Percentiles rank a stretch among this genome's conserved stretches.
Evolutionary conservation across 176 grass and related monocot genomes (phyloP).

Genomic region (Aegilops sharonensis): DNA sequence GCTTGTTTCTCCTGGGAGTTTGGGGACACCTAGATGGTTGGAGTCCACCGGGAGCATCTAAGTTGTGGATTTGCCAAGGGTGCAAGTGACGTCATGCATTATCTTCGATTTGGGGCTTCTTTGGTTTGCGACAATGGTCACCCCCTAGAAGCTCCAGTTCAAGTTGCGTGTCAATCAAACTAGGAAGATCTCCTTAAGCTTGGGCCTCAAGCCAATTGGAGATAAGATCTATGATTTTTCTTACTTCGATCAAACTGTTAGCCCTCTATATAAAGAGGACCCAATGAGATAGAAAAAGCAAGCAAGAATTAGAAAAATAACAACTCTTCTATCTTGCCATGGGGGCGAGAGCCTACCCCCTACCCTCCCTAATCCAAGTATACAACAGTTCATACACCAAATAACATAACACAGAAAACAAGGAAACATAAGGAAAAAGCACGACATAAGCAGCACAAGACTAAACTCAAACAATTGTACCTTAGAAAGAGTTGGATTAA

Average conservation of each 20-base stretch:
- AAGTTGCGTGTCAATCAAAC: not conserved
- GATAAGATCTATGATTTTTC: not conserved
- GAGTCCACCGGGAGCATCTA: too few species aligned
- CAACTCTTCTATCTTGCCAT: not conserved
- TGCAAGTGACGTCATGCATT: too few species aligned
- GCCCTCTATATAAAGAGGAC: not conserved
- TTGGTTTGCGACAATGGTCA: too few species aligned
- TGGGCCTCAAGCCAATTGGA: not conserved
- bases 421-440: not conserved
- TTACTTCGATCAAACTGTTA: not conserved
- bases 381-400: not conserved
- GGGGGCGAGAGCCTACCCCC: not conserved
- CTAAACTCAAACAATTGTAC: conserved; percentile 19
- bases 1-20: too few species aligned
- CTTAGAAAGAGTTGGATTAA: conserved; percentile 52
- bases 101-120: too few species aligned
- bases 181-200: not conserved
- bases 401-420: not conserved
- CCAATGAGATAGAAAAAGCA: not conserved
- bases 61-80: too few species aligned
- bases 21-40: too few species aligned
- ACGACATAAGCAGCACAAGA: not conserved
- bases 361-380: not conserved
- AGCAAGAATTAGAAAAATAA: not conserved
- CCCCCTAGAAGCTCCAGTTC: too few species aligned